A percentile compares a stretch with the other conserved stretches of the same genome.
These are phyloP conservation scores for Coemansia sp. DNA, from an alignment of 192 early-diverging fungal species.

Conservation along the genomic window DNA sequence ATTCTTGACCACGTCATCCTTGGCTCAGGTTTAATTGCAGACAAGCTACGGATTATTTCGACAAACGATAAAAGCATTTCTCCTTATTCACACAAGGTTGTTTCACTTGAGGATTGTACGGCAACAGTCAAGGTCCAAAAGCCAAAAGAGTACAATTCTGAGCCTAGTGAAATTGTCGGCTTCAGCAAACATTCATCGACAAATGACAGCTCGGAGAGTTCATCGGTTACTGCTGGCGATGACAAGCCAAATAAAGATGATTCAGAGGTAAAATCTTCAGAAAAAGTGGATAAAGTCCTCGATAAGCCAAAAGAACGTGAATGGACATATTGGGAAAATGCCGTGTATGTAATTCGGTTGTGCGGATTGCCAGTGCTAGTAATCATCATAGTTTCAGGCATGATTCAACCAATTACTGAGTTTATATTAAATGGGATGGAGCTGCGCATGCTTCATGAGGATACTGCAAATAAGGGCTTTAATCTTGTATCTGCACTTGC, in stretches of 20 bases:
- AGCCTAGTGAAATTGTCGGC: background rate
- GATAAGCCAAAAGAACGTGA: constrained; percentile 1
- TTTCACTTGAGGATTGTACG: constrained; percentile 67
- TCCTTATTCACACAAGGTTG: constrained; percentile 69
- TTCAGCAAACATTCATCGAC: background rate
- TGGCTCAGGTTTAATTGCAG: constrained; percentile 58
- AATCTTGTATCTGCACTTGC: background rate
- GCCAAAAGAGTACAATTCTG: constrained; percentile 13
- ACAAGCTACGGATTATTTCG: constrained; percentile 81
- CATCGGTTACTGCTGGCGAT: constrained; percentile 5
- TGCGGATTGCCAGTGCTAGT: constrained; percentile 21
- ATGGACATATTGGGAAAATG: constrained; percentile 22
- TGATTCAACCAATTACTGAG: constrained; percentile 18
- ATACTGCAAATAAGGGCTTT: background rate
- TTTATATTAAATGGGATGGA: constrained; percentile 21
- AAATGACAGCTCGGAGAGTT: constrained; percentile 15
- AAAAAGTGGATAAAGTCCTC: background rate
- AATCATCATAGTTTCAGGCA: constrained; percentile 19
- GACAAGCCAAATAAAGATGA: background rate
- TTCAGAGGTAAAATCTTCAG: background rate
- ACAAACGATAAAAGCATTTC: constrained; percentile 79
- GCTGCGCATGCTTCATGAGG: constrained; percentile 22
- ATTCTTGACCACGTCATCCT: constrained; percentile 65
- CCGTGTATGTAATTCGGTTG: constrained; percentile 15
- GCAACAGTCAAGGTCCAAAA: constrained; percentile 11